Conservation (phyloP, 805 yeast species). For the Limtongia smithiae region DNA sequence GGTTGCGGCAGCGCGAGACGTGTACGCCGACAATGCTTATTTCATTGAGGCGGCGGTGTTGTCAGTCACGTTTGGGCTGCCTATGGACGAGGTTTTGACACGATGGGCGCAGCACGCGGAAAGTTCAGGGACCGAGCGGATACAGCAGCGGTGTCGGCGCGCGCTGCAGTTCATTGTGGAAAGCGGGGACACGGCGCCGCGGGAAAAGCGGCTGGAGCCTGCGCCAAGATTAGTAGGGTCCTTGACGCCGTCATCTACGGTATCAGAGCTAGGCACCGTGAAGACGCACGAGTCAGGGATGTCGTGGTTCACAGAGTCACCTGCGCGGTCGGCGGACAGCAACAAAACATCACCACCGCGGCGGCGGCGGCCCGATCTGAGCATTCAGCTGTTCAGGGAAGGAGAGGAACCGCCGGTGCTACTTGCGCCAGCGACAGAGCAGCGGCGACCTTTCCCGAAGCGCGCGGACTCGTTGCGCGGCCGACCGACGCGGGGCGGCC, state of each 20-base stretch:
- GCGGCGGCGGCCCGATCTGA: slow-evolving; percentile 23
- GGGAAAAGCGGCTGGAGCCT: too few relatives aligned
- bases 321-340: slow-evolving; percentile 2
- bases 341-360: slow-evolving; percentile 15
- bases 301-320: background rate
- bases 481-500: background rate
- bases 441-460: slow-evolving; percentile 11
- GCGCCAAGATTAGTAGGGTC: too few relatives aligned
- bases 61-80: slow-evolving; percentile 17
- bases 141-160: background rate
- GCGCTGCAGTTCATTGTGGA: background rate
- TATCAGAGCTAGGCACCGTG: too few relatives aligned
- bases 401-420: background rate
- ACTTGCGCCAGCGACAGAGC: background rate
- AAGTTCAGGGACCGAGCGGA: slow-evolving; percentile 6
- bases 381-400: slow-evolving; percentile 19
- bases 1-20: slow-evolving; percentile 14
- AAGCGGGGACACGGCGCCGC: too few relatives aligned
- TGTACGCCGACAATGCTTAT: slow-evolving; percentile 16
- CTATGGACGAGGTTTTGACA: slow-evolving; percentile 6
- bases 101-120: slow-evolving; percentile 19
- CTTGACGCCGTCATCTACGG: too few relatives aligned
- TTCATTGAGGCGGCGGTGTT: slow-evolving; percentile 22
- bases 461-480: slow-evolving; percentile 36
- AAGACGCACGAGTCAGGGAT: background rate